Evolutionary conservation across 1,284 basidiomycete species (phyloP).

Genomic region (Rugosomyces carneus): DNA sequence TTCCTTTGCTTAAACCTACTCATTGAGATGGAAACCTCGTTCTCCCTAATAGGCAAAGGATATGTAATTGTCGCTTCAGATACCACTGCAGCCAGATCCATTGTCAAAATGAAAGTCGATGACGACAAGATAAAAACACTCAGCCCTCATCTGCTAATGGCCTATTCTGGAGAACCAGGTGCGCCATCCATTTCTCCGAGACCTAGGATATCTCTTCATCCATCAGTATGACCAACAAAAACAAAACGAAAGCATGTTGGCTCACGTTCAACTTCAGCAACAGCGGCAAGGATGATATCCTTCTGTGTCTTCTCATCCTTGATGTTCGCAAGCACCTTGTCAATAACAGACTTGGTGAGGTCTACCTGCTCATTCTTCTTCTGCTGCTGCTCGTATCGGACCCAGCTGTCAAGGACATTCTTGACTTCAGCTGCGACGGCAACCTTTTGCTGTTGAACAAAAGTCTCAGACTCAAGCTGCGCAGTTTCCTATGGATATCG

Average conservation of each 20-base stretch:
- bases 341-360: slow-evolving; percentile 83
- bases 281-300: slow-evolving; percentile 81
- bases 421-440: slow-evolving; percentile 88
- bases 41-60: slow-evolving; percentile 79
- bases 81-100: slow-evolving; percentile 82
- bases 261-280: slow-evolving; percentile 92
- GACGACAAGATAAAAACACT: slow-evolving; percentile 96
- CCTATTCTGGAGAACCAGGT: slow-evolving; percentile 93
- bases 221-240: too few species aligned
- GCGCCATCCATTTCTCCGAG: background rate
- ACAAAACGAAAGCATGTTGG: slow-evolving; percentile 20
- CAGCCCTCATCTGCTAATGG: slow-evolving; percentile 91
- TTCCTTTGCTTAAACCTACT: background rate
- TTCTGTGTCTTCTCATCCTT: slow-evolving; percentile 91
- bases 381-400: slow-evolving; percentile 93
- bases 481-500: slow-evolving; percentile 95
- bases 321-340: slow-evolving; percentile 79
- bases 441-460: slow-evolving; percentile 88
- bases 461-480: slow-evolving; percentile 84
- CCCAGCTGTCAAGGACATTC: slow-evolving; percentile 95
- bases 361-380: slow-evolving; percentile 95
- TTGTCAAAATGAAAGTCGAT: slow-evolving; percentile 96
- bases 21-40: slow-evolving; percentile 65
- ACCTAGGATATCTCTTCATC: background rate
- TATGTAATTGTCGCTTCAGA: slow-evolving; percentile 91